These are phyloP conservation scores for Hericium alpestre DNA, from an alignment of 768 basidiomycete genomes.

Conservation along the genomic window DNA sequence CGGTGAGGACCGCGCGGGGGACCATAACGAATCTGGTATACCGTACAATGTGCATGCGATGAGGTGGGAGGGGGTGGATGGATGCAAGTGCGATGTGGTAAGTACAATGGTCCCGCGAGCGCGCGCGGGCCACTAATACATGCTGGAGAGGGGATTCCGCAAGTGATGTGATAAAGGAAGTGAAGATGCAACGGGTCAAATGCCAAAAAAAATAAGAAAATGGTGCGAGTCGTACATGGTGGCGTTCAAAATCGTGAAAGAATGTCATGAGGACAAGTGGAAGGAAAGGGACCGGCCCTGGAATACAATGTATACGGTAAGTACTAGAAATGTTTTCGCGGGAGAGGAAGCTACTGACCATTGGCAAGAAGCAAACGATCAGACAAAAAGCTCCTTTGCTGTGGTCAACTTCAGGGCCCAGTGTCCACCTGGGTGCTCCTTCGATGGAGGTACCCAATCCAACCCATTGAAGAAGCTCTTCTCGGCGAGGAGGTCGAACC, in stretches of 20 bases:
- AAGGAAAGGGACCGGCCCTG: neutral
- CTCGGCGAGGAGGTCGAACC: conserved; percentile 45
- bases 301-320: neutral
- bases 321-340: neutral
- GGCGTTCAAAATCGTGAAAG: too few species aligned
- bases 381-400: neutral
- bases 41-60: neutral
- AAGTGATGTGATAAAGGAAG: too few species aligned
- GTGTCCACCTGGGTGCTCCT: conserved; percentile 8
- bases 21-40: neutral
- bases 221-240: too few species aligned
- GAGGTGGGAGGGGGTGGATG: too few species aligned
- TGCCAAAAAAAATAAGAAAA: too few species aligned
- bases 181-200: too few species aligned
- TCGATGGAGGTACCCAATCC: conserved; percentile 9
- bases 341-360: neutral
- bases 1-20: too few species aligned
- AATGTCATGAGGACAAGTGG: neutral
- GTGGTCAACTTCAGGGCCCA: conserved; percentile 13
- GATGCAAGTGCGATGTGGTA: too few species aligned
- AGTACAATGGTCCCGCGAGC: too few species aligned
- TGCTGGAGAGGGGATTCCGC: too few species aligned
- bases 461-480: conserved; percentile 46
- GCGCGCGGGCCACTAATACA: too few species aligned
- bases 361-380: neutral